Conservation (phyloP, 805 yeast species). For the Suhomyces pyralidae region DNA sequence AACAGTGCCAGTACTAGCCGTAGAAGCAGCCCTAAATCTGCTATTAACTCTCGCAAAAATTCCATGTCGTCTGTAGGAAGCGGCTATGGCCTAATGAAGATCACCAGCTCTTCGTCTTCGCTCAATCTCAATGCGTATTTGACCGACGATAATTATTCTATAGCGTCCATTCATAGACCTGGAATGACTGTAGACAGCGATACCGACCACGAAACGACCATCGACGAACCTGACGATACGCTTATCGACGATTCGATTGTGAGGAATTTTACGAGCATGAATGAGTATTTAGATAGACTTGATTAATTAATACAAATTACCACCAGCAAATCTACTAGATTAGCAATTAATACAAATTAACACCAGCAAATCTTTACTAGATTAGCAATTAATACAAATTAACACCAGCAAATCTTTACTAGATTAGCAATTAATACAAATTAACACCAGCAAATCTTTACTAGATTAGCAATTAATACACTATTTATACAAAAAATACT, state of each 20-base stretch:
- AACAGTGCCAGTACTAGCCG: constrained; percentile 1
- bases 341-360: too few relatives aligned
- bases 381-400: too few relatives aligned
- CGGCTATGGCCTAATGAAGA: constrained; percentile 25
- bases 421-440: too few relatives aligned
- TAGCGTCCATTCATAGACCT: not conserved
- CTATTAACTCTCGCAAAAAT: constrained; percentile 22
- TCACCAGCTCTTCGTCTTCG: constrained; percentile 40
- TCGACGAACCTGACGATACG: constrained; percentile 4
- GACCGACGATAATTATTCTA: constrained; percentile 27
- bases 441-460: too few relatives aligned
- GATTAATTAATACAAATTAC: too few relatives aligned
- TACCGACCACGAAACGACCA: not conserved
- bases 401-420: too few relatives aligned
- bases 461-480: too few relatives aligned
- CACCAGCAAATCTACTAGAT: too few relatives aligned
- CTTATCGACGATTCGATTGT: not conserved
- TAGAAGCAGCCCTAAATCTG: not conserved
- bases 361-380: too few relatives aligned
- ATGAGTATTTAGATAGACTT: constrained; percentile 5
- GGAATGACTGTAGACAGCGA: not conserved
- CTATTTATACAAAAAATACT: too few relatives aligned
- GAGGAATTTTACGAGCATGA: constrained; percentile 2
- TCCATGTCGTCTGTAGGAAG: constrained; percentile 21
- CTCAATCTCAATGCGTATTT: constrained; percentile 42